Conservation (phyloP, 345 rosid genomes). For the Eucalyptus regnans region DNA sequence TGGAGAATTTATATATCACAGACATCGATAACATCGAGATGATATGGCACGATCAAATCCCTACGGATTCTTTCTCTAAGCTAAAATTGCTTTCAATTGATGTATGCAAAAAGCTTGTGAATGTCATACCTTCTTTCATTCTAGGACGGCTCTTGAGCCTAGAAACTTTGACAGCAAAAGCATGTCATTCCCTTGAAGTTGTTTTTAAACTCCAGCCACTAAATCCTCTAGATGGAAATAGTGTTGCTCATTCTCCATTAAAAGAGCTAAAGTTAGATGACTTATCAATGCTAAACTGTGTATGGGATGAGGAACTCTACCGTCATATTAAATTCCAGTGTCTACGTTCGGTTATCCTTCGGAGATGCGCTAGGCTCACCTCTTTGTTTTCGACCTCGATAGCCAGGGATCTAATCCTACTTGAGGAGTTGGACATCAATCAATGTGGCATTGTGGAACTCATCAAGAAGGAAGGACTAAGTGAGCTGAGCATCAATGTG, state of each 20-base stretch:
- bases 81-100: rapidly evolving
- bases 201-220: not conserved
- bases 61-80: rapidly evolving
- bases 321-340: rapidly evolving
- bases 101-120: rapidly evolving
- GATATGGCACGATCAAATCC: not conserved
- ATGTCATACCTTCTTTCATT: rapidly evolving
- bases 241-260: rapidly evolving
- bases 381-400: not conserved
- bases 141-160: not conserved
- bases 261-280: too few relatives aligned
- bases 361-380: not conserved
- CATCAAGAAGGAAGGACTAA: not conserved
- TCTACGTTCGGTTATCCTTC: rapidly evolving
- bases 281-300: rapidly evolving
- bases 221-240: too few relatives aligned
- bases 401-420: not conserved
- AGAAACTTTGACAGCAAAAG: rapidly evolving
- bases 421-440: not conserved
- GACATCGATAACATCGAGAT: rapidly evolving
- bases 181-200: not conserved
- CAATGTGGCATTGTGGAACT: not conserved
- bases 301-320: too few relatives aligned
- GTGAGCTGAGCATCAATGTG: too few relatives aligned
- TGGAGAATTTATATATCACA: rapidly evolving